These are phyloP conservation scores for Podaxis pistillaris DNA, from an alignment of 768 basidiomycete genomes.

Conservation along the genomic window DNA sequence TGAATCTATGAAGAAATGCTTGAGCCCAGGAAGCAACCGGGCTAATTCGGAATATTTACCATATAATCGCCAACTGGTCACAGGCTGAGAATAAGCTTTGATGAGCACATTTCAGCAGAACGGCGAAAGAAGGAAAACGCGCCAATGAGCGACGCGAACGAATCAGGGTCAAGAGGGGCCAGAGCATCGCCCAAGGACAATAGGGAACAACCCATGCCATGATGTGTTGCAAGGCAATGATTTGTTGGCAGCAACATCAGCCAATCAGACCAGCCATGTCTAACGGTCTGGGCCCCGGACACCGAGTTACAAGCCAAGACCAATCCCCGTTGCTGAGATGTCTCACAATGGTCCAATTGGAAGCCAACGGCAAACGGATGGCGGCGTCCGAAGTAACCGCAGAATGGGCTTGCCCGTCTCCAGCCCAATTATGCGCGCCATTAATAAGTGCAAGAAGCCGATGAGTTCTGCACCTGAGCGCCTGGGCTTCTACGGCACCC, in stretches of 20 bases:
- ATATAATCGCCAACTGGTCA: constrained; percentile 83
- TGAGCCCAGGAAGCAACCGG: not conserved
- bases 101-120: not conserved
- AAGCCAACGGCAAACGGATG: not conserved
- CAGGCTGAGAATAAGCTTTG: constrained; percentile 50
- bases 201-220: no score
- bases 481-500: not conserved
- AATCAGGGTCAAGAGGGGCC: not conserved
- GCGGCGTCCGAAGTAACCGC: constrained; percentile 7
- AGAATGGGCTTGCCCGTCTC: not conserved
- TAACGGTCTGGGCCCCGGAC: constrained; percentile 9
- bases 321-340: not conserved
- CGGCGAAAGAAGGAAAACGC: not conserved
- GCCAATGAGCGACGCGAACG: not conserved
- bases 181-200: not conserved
- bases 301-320: constrained; percentile 7
- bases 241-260: not conserved
- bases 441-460: not conserved
- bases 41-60: constrained; percentile 40
- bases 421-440: not conserved
- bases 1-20: constrained; percentile 53
- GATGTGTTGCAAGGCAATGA: not conserved
- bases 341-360: constrained; percentile 2
- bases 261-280: constrained; percentile 6
- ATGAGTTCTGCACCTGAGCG: not conserved